A percentile compares a stretch with the other conserved stretches of the same genome.
These are phyloP conservation scores for Diddensiella santjacobensis DNA, from an alignment of 805 yeast genomes.

Conservation along the genomic window DNA sequence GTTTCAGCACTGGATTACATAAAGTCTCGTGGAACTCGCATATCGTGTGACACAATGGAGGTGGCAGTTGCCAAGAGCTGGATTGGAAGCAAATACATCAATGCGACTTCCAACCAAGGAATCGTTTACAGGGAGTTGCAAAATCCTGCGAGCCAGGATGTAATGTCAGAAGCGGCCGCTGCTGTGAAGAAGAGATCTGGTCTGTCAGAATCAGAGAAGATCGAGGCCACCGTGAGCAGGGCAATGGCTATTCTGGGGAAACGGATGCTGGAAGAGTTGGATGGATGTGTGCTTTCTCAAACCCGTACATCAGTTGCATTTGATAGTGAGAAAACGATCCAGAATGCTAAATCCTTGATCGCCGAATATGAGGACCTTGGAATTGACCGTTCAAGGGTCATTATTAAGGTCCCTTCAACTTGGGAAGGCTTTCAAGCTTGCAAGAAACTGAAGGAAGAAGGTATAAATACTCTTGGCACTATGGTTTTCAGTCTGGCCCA, in stretches of 20 bases:
- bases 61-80: constrained; percentile 7
- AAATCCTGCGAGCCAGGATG: not conserved
- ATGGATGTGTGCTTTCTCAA: constrained; percentile 44
- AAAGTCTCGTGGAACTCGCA: constrained; percentile 8
- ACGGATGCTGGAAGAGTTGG: constrained; percentile 35
- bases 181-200: constrained; percentile 3
- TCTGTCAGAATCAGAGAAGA: not conserved
- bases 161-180: constrained; percentile 4
- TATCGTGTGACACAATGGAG: constrained; percentile 16
- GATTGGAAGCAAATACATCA: constrained; percentile 8
- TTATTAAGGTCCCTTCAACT: constrained; percentile 37
- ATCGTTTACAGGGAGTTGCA: constrained; percentile 7
- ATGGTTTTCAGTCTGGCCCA: constrained; percentile 37
- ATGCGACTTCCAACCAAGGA: constrained; percentile 15
- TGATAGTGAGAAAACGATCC: constrained; percentile 29
- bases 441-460: constrained; percentile 25
- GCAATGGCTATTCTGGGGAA: constrained; percentile 38
- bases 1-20: constrained; percentile 11
- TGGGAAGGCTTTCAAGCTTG: constrained; percentile 37
- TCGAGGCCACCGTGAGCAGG: constrained; percentile 24
- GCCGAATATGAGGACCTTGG: constrained; percentile 35
- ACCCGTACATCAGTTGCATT: constrained; percentile 28
- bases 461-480: constrained; percentile 36
- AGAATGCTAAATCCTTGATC: constrained; percentile 30
- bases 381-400: constrained; percentile 31